A percentile compares a stretch with the other conserved stretches of the same genome.
Conservation (phyloP, 805 yeast species). For the Lipomyces chichibuensis region DNA sequence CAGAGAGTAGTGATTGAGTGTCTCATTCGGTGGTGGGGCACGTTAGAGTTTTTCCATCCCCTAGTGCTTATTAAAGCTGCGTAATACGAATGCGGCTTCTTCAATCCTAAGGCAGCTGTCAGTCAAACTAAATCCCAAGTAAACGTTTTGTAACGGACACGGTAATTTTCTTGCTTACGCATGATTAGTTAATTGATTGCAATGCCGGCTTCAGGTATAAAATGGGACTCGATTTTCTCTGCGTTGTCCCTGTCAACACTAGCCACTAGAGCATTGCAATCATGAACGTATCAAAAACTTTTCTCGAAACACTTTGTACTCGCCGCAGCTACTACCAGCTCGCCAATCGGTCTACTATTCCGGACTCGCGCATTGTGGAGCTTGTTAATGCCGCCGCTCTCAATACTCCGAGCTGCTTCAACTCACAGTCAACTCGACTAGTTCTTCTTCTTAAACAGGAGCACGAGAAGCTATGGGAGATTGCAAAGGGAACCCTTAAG, state of each 20-base stretch:
- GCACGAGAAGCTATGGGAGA: conserved; percentile 53
- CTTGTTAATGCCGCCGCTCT: conserved; percentile 52
- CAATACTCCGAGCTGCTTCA: conserved; percentile 57
- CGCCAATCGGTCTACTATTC: conserved; percentile 51
- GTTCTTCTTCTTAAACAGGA: conserved; percentile 51
- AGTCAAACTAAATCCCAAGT: background rate
- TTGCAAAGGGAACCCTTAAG: conserved; percentile 44
- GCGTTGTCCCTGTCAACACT: no score
- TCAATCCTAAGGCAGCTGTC: background rate
- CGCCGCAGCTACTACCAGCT: conserved; percentile 57
- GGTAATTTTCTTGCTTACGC: background rate
- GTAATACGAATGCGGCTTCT: no score
- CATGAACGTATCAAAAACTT: background rate
- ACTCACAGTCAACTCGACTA: conserved; percentile 56
- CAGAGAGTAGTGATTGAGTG: no score
- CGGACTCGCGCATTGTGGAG: conserved; percentile 48
- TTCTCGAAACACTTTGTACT: conserved; percentile 38
- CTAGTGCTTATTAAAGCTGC: background rate
- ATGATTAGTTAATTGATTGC: background rate
- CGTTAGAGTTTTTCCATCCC: background rate
- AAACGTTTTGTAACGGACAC: background rate
- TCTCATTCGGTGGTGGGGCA: no score
- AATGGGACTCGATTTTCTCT: background rate
- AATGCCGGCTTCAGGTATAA: background rate
- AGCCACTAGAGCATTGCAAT: background rate